Percentiles rank a stretch among this genome's conserved stretches.
These are phyloP conservation scores for Tieghemostelium lacteum DNA, from an alignment of 78 protist species.

Conservation along the genomic window DNA sequence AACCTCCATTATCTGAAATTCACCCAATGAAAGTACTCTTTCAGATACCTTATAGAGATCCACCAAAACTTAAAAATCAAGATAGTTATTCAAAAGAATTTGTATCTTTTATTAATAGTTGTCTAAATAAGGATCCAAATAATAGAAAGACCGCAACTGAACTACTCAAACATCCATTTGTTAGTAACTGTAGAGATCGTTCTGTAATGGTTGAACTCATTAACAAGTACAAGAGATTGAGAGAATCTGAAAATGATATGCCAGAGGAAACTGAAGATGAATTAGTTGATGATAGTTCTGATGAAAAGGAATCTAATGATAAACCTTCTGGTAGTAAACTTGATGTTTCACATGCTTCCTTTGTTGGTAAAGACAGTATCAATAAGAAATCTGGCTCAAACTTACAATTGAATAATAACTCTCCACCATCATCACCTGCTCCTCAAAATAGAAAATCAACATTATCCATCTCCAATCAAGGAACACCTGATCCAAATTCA, in stretches of 20 bases:
- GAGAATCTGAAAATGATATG: conserved; percentile 58
- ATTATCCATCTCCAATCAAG: not conserved
- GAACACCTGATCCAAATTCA: not conserved
- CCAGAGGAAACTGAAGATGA: conserved; percentile 26
- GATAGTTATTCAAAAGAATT: conserved; percentile 67
- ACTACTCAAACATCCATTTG: conserved; percentile 79
- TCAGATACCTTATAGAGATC: conserved; percentile 78
- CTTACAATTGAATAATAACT: too few species aligned
- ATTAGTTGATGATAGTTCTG: conserved; percentile 5
- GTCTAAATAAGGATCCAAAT: conserved; percentile 78
- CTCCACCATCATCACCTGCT: conserved; percentile 1
- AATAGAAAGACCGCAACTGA: conserved; percentile 80
- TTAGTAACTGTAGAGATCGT: conserved; percentile 40
- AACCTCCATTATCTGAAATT: conserved; percentile 79
- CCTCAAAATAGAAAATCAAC: not conserved
- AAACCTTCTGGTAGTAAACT: not conserved
- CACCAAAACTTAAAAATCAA: conserved; percentile 79
- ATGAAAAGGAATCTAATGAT: conserved; percentile 15
- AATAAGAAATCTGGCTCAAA: conserved; percentile 27
- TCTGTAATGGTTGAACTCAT: conserved; percentile 41
- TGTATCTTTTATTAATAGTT: conserved; percentile 38
- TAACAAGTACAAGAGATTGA: conserved; percentile 43
- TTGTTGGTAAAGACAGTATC: conserved; percentile 10
- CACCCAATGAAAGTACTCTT: conserved; percentile 84
- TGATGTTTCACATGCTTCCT: not conserved